A percentile compares a stretch with the other conserved stretches of the same genome.
Evolutionary conservation across 1,139 yeast species (phyloP).

Genomic region (Pichia sorboxylosa): DNA sequence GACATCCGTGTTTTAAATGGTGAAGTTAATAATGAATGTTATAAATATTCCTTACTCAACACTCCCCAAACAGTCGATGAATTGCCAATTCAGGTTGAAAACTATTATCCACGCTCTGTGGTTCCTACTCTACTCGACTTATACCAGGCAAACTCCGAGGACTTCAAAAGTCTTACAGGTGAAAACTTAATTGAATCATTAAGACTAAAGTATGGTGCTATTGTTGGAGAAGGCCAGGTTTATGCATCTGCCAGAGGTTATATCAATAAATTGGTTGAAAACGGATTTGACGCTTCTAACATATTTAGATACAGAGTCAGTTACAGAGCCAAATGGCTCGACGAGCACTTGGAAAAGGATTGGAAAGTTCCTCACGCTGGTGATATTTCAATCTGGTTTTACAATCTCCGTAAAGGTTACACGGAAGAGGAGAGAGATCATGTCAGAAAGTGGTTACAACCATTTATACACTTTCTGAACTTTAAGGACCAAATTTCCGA

Average conservation of each 20-base stretch:
- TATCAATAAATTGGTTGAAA: conserved; percentile 18
- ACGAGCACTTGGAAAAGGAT: conserved; percentile 20
- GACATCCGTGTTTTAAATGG: conserved; percentile 26
- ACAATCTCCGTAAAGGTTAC: conserved; percentile 19
- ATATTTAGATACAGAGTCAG: conserved; percentile 25
- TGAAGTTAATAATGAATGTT: conserved; percentile 30
- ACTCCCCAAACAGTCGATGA: conserved; percentile 23
- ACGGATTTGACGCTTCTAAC: conserved; percentile 18
- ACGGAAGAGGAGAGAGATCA: conserved; percentile 19
- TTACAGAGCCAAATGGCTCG: conserved; percentile 24
- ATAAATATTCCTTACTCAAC: conserved; percentile 25
- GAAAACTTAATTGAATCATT: conserved; percentile 15
- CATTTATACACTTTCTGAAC: conserved; percentile 21
- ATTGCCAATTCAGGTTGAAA: conserved; percentile 23
- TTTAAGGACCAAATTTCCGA: conserved; percentile 14
- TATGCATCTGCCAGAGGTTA: conserved; percentile 28
- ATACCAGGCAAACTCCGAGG: conserved; percentile 19
- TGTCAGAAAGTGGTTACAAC: conserved; percentile 20
- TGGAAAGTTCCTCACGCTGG: conserved; percentile 26
- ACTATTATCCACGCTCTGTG: conserved; percentile 27
- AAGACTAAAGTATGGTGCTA: conserved; percentile 23
- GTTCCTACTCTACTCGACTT: conserved; percentile 22
- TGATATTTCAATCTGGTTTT: conserved; percentile 26
- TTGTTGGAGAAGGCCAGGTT: conserved; percentile 31
- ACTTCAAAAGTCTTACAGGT: conserved; percentile 13